Percentiles rank a stretch among this genome's conserved stretches.
These are phyloP conservation scores for Multifurca ochricompacta DNA, from an alignment of 768 basidiomycete species.

Conservation along the genomic window DNA sequence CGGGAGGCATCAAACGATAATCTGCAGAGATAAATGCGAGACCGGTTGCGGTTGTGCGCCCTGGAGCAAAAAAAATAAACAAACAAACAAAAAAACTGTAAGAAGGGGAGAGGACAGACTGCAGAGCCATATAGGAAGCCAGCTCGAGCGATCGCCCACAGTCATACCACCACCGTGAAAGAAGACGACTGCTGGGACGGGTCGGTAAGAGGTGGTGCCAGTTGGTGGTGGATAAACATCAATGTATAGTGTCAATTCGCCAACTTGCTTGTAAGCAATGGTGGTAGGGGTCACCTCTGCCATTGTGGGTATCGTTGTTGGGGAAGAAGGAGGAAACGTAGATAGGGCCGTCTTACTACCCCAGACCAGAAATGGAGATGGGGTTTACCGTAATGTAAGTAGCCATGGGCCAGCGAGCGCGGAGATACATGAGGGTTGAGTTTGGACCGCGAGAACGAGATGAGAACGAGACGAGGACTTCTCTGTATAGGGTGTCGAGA, in stretches of 20 bases:
- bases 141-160: conserved; percentile 49
- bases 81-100: neutral
- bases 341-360: too few relatives aligned
- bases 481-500: too few relatives aligned
- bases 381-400: too few relatives aligned
- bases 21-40: conserved; percentile 56
- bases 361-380: too few relatives aligned
- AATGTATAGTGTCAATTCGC: conserved; percentile 24
- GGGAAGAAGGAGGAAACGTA: too few relatives aligned
- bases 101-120: conserved; percentile 31
- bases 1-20: conserved; percentile 47
- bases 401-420: too few relatives aligned
- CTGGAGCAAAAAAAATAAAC: conserved; percentile 27
- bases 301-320: too few relatives aligned
- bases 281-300: conserved; percentile 17
- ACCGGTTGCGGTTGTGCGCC: conserved; percentile 39
- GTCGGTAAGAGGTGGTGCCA: neutral
- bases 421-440: too few relatives aligned
- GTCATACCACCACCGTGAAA: conserved; percentile 53
- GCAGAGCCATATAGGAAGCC: conserved; percentile 61
- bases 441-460: too few relatives aligned
- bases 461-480: too few relatives aligned
- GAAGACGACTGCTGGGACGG: conserved; percentile 30
- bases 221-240: conserved; percentile 36
- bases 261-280: conserved; percentile 31